These are phyloP conservation scores for Podaxis carcinomalis DNA, from an alignment of 768 basidiomycete genomes.

Conservation along the genomic window DNA sequence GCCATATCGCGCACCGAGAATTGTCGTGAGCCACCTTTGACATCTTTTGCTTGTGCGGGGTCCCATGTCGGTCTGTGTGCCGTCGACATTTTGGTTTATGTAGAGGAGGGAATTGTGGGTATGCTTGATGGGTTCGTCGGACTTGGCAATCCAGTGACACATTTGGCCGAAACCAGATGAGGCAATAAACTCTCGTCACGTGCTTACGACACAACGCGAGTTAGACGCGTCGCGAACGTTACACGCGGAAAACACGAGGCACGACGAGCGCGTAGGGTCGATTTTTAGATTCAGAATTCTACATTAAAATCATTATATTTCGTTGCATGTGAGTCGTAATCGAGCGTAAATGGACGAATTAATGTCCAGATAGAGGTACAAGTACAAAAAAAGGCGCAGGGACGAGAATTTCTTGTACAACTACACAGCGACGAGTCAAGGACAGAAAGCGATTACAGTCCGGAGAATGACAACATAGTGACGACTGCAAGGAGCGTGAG, in stretches of 20 bases:
- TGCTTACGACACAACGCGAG: slow-evolving; percentile 4
- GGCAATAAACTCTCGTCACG: slow-evolving; percentile 12
- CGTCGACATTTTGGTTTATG: slow-evolving; percentile 61
- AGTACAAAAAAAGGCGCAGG: background rate
- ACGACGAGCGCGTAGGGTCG: background rate
- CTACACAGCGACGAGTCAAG: background rate
- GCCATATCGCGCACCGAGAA: slow-evolving; percentile 94
- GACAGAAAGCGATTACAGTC: background rate
- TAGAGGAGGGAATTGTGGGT: background rate
- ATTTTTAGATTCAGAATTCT: background rate
- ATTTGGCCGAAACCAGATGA: background rate
- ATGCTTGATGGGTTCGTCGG: background rate
- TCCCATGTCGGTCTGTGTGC: slow-evolving; percentile 97
- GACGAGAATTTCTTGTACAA: background rate
- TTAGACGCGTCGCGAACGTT: slow-evolving; percentile 14
- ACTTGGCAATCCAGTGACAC: background rate
- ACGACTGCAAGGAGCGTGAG: background rate
- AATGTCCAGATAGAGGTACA: slow-evolving; percentile 1
- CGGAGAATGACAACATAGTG: background rate
- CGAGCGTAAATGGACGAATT: background rate
- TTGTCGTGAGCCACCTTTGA: slow-evolving; percentile 88
- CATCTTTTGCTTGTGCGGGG: slow-evolving; percentile 90
- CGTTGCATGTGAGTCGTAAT: background rate
- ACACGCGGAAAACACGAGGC: slow-evolving; percentile 10
- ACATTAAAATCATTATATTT: slow-evolving; percentile 6